These are phyloP conservation scores for Potentilla sterilis DNA, from an alignment of 306 rosid species.

Conservation along the genomic window DNA sequence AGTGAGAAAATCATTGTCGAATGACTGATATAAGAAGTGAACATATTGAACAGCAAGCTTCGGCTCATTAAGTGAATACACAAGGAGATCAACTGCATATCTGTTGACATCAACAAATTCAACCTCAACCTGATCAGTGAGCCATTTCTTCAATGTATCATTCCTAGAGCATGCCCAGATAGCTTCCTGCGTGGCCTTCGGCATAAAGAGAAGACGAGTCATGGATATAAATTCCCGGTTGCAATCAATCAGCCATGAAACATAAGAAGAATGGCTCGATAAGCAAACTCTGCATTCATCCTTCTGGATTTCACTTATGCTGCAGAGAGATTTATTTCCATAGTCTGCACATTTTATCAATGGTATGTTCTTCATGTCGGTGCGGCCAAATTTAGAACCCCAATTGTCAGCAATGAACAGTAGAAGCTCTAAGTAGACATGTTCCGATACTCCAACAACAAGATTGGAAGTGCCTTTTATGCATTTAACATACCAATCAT, in stretches of 20 bases:
- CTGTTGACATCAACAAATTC: conserved; percentile 1
- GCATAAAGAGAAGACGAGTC: conserved; percentile 41
- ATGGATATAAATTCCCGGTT: conserved; percentile 38
- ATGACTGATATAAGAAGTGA: conserved; percentile 60
- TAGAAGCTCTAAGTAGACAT: conserved; percentile 48
- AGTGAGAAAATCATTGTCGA: conserved; percentile 16
- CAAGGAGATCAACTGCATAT: conserved; percentile 34
- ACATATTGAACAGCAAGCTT: conserved; percentile 36
- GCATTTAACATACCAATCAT: conserved; percentile 74
- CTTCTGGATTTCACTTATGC: conserved; percentile 10
- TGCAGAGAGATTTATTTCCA: conserved; percentile 39
- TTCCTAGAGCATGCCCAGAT: conserved; percentile 17
- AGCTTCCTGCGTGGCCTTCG: conserved; percentile 47
- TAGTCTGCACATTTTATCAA: conserved; percentile 46
- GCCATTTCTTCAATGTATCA: conserved; percentile 42
- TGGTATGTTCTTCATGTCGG: conserved; percentile 38
- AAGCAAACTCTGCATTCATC: conserved; percentile 25
- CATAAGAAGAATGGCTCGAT: conserved; percentile 18
- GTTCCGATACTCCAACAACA: conserved; percentile 52
- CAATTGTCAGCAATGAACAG: conserved; percentile 45
- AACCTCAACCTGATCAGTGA: conserved; percentile 24
- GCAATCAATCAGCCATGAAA: conserved; percentile 60
- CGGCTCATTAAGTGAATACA: conserved; percentile 12
- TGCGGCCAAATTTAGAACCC: conserved; percentile 24
- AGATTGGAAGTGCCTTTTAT: conserved; percentile 47